These are phyloP conservation scores for Pichia californica DNA, from an alignment of 805 yeast genomes.

Conservation along the genomic window DNA sequence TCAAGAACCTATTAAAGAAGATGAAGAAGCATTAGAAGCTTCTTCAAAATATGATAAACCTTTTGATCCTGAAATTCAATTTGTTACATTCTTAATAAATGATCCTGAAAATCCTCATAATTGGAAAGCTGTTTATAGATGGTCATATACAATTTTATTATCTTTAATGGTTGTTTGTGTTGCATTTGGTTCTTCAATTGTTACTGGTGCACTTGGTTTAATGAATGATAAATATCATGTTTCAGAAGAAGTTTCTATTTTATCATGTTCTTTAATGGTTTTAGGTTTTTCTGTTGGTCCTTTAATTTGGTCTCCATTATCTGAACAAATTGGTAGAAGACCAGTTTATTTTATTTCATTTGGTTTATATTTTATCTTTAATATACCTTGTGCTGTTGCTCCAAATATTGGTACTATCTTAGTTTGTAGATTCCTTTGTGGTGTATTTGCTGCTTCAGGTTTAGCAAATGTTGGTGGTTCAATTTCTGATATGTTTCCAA, in stretches of 20 bases:
- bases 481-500: constrained; percentile 82
- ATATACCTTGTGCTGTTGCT: constrained; percentile 81
- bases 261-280: constrained; percentile 83
- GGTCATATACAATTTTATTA: constrained; percentile 63
- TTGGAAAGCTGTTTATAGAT: constrained; percentile 54
- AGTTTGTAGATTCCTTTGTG: constrained; percentile 81
- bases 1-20: constrained; percentile 12
- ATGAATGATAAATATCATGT: constrained; percentile 64
- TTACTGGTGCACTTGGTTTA: constrained; percentile 76
- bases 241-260: constrained; percentile 67
- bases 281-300: constrained; percentile 87
- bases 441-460: constrained; percentile 80
- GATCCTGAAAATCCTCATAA: constrained; percentile 92
- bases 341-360: constrained; percentile 77
- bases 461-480: constrained; percentile 86
- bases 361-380: constrained; percentile 67
- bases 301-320: constrained; percentile 79
- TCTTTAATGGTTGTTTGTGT: constrained; percentile 77
- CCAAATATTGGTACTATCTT: constrained; percentile 76
- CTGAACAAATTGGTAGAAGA: constrained; percentile 81
- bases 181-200: constrained; percentile 89
- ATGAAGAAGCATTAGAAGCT: constrained; percentile 15
- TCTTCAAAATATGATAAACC: constrained; percentile 8
- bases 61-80: constrained; percentile 64
- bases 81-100: constrained; percentile 70